Evolutionary conservation across 163 green algal genomes (phyloP).

Genomic region (Scenedesmus sp.): DNA sequence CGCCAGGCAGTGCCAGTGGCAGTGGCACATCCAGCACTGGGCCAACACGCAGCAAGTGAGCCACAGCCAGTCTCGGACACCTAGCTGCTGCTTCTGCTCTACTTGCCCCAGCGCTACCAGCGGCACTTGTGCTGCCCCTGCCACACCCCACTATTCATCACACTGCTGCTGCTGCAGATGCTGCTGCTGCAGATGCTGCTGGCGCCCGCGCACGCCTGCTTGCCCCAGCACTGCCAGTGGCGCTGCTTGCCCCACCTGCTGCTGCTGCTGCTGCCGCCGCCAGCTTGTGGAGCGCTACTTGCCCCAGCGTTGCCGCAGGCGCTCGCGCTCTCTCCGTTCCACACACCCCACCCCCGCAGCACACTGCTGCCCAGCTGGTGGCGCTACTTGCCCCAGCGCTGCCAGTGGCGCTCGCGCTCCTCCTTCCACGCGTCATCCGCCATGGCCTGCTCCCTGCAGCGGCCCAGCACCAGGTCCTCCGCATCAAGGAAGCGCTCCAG

Average conservation of each 20-base stretch:
- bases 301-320: neutral
- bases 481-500: conserved; percentile 39
- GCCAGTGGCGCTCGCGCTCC: conserved; percentile 7
- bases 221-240: neutral
- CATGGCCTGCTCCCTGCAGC: conserved; percentile 27
- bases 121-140: neutral
- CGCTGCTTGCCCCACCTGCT: neutral
- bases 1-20: neutral
- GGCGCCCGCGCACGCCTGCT: no score
- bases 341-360: no score
- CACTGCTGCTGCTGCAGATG: neutral
- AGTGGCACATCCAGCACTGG: neutral
- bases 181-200: neutral
- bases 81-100: neutral
- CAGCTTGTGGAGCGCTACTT: neutral
- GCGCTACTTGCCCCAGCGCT: conserved; percentile 21
- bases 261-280: neutral
- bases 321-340: no score
- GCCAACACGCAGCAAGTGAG: neutral
- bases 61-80: neutral
- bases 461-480: conserved; percentile 32
- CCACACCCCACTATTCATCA: neutral
- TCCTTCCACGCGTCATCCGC: conserved; percentile 18
- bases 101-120: neutral
- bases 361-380: neutral